Conservation (phyloP, 23 red algal genomes). For the Gracilaria caudata region DNA sequence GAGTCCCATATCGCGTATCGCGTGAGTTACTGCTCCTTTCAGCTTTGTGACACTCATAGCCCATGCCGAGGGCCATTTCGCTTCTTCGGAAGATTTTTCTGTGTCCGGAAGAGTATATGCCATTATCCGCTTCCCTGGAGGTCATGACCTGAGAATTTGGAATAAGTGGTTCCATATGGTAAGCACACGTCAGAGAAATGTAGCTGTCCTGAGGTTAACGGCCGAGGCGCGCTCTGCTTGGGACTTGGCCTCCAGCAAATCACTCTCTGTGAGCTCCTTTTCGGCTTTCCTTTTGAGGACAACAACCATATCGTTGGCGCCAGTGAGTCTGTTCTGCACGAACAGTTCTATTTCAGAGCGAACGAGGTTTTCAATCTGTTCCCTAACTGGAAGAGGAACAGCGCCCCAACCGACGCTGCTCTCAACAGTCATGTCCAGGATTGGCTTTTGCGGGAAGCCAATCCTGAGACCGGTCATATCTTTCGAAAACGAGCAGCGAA, state of each 20-base stretch:
- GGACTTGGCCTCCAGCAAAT: constrained; percentile 27
- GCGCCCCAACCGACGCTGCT: constrained; percentile 53
- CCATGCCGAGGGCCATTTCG: too few species aligned
- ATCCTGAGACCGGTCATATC: constrained; percentile 42
- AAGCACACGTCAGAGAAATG: constrained; percentile 21
- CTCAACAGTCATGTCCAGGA: constrained; percentile 36
- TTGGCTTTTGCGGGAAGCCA: constrained; percentile 34
- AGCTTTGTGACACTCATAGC: too few species aligned
- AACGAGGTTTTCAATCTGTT: constrained; percentile 30
- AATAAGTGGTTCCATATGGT: not conserved
- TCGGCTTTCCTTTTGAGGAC: constrained; percentile 27
- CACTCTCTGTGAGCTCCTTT: constrained; percentile 29
- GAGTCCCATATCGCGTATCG: too few species aligned
- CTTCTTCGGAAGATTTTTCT: too few species aligned
- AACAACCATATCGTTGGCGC: constrained; percentile 36
- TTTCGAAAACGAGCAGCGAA: constrained; percentile 42
- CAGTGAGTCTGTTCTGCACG: constrained; percentile 27
- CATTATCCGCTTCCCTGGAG: too few species aligned
- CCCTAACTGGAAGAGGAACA: constrained; percentile 39
- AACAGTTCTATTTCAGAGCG: constrained; percentile 44
- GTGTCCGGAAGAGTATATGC: too few species aligned
- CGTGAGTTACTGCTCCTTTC: too few species aligned
- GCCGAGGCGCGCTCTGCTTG: constrained; percentile 34
- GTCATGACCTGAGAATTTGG: not conserved
- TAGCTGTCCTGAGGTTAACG: constrained; percentile 22